Evolutionary conservation across 352 stramenopile genomes (phyloP).

Genomic region (Albugo laibachii): DNA sequence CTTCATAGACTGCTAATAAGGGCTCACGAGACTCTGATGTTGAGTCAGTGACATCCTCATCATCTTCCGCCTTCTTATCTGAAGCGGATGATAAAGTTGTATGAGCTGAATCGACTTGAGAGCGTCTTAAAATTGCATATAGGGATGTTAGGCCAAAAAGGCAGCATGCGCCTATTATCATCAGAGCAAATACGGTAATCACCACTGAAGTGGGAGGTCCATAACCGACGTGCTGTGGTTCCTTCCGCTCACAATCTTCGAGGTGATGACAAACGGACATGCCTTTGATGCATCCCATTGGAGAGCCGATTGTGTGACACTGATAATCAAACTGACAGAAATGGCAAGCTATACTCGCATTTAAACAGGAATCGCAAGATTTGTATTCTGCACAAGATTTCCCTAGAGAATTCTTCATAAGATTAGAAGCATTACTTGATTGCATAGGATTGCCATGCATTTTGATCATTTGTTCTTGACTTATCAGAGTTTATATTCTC

Average conservation of each 20-base stretch:
- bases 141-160: conserved; percentile 54
- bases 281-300: conserved; percentile 34
- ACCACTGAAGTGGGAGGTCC: conserved; percentile 60
- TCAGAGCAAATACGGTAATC: conserved; percentile 60
- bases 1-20: too few species aligned
- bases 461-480: too few species aligned
- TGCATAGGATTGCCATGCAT: too few species aligned
- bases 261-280: conserved; percentile 70
- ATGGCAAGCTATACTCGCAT: conserved; percentile 51
- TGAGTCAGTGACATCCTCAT: too few species aligned
- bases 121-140: conserved; percentile 25
- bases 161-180: conserved; percentile 69
- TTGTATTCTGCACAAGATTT: conserved; percentile 15
- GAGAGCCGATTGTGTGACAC: conserved; percentile 59
- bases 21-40: too few species aligned
- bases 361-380: conserved; percentile 57
- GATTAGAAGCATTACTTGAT: too few species aligned
- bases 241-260: conserved; percentile 48
- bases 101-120: too few species aligned
- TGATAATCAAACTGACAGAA: conserved; percentile 73
- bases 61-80: too few species aligned
- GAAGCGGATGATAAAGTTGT: too few species aligned
- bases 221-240: conserved; percentile 66
- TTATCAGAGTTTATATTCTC: too few species aligned
- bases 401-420: neutral